Evolutionary conservation across 2,329 filamentous ascomycete species (phyloP), one percentile per base, ranked within the genome.

Genomic region (Colletotrichum falcatum): DNA sequence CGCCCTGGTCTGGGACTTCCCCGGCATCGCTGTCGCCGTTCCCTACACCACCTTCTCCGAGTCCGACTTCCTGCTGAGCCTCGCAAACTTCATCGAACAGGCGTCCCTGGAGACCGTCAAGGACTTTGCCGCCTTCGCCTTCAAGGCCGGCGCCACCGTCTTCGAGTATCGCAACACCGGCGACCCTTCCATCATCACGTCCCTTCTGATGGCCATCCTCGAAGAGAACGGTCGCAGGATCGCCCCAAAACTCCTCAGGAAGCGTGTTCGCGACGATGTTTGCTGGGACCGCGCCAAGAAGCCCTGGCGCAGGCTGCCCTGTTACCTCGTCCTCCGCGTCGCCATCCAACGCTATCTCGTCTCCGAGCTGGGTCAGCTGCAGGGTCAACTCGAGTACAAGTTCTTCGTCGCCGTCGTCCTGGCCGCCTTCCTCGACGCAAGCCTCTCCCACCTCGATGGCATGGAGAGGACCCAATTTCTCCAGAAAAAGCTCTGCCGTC

Each of bases 201-300:
- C 88, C 11, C 81, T 91, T 69, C 81, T 93, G 11, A 87, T 91
- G 79, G 84, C 88, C 0, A 76, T 92, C 0, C 77, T 93, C 0
- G 85, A 89, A 74, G 85, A 83, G 0, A 81, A 86, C 8, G 90
- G 90, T 0, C 65, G 75, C 0, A 73, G 79, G 0, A 68, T 80
- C 0, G 64, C 77, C 0, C 78, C 84, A 0, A 73, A 78, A 0
- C 30, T 81, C 0, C 75, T 91, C 1, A 80, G 80, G 0, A 93
- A 93, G 75, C 82, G 86, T 2, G 84, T 92, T 0, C 83, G 88
- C 0, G 91, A 93, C 60, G 89, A 91, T n/a, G 85, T 91, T 0
- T 83, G 82, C 16, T 85, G 88, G 76, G 75, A 79, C 0, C 75
- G 84, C 0, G 81, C 83, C 0, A 77, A 83, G 1, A 75, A 81